Evolutionary conservation across 192 early-diverging fungal species (phyloP).

Genomic region (Rhizophagus prolifer): DNA sequence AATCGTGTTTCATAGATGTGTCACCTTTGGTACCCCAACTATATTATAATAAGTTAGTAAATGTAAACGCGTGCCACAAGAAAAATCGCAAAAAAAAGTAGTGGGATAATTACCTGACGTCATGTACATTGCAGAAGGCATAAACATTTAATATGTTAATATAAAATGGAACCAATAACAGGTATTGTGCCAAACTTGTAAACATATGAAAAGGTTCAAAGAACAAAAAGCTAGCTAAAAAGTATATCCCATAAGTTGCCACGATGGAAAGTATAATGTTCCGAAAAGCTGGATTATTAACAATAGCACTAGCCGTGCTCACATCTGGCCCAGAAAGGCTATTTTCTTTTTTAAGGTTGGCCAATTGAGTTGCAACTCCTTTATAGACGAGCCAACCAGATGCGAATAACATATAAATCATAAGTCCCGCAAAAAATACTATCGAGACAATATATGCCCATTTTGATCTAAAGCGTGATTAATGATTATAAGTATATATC

Average conservation of each 20-base stretch:
- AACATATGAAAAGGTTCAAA: conserved; percentile 82
- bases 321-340: conserved; percentile 21
- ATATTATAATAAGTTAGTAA: conserved; percentile 55
- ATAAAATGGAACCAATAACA: conserved; percentile 75
- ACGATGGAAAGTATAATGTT: conserved; percentile 64
- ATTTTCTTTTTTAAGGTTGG: neutral
- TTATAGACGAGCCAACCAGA: conserved; percentile 48
- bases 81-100: neutral
- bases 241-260: conserved; percentile 75
- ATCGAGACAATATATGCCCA: conserved; percentile 56
- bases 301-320: conserved; percentile 11
- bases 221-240: conserved; percentile 65
- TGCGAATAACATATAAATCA: conserved; percentile 58
- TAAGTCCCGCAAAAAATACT: conserved; percentile 46
- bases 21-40: conserved; percentile 89
- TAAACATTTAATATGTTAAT: conserved; percentile 68
- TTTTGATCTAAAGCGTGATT: conserved; percentile 39
- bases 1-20: conserved; percentile 49
- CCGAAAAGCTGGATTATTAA: conserved; percentile 55
- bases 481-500: conserved; percentile 46
- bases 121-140: conserved; percentile 61
- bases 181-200: conserved; percentile 69
- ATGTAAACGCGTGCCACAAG: neutral
- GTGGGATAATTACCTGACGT: conserved; percentile 44
- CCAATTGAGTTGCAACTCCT: conserved; percentile 37